A percentile compares a stretch with the other conserved stretches of the same genome.
Conservation (phyloP, 139 green algal species). For the Nannochloris sp. region DNA sequence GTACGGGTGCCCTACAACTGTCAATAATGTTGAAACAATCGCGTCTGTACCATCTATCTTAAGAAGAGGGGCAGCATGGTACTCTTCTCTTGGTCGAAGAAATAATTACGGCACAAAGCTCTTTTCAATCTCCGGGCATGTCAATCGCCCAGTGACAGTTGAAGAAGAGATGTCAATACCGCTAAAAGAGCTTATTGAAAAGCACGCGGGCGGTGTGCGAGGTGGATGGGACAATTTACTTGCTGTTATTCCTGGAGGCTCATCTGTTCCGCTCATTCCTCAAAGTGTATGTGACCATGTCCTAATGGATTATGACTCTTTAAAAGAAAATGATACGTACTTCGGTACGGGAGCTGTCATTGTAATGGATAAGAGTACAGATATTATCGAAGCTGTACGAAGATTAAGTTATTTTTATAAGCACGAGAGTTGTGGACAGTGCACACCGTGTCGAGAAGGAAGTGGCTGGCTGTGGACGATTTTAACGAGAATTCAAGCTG, state of each 20-base stretch:
- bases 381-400: constrained; percentile 93
- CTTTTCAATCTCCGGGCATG: constrained; percentile 77
- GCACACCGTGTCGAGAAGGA: constrained; percentile 96
- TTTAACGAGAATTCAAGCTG: constrained; percentile 76
- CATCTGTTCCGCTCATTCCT: constrained; percentile 87
- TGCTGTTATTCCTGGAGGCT: constrained; percentile 95
- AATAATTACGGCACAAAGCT: constrained; percentile 99
- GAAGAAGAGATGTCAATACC: constrained; percentile 97
- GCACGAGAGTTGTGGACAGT: constrained; percentile 97
- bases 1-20: constrained; percentile 75
- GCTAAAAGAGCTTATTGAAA: constrained; percentile 92
- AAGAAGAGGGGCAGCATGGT: constrained; percentile 44
- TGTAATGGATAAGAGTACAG: constrained; percentile 98
- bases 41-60: constrained; percentile 11
- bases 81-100: constrained; percentile 87
- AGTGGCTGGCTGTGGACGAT: constrained; percentile 85
- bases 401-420: constrained; percentile 99
- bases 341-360: constrained; percentile 98
- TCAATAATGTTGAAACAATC: constrained; percentile 18
- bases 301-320: constrained; percentile 97
- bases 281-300: constrained; percentile 81
- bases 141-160: constrained; percentile 93
- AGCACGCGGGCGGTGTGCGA: constrained; percentile 86
- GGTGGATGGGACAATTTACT: constrained; percentile 98
- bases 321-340: constrained; percentile 78